Conservation (phyloP, 2,329 filamentous ascomycete species). For the Cercospora nicotianae region DNA sequence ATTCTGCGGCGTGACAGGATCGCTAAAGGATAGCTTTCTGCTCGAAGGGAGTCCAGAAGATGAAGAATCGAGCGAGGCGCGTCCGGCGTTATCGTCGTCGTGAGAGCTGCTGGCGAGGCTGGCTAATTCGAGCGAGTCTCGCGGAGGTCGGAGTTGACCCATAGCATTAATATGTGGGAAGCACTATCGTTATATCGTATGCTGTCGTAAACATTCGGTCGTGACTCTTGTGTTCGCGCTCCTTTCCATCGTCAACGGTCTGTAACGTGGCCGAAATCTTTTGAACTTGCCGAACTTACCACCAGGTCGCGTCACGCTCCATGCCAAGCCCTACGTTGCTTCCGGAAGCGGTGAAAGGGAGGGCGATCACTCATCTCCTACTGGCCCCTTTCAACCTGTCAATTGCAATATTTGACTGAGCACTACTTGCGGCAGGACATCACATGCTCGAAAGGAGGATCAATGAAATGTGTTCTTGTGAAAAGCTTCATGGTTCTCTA, state of each 20-base stretch:
- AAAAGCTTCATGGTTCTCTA: constrained; percentile 23
- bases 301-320: background rate
- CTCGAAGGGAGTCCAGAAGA: constrained; percentile 82
- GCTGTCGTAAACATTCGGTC: constrained; percentile 8
- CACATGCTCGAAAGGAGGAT: background rate
- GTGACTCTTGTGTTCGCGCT: background rate
- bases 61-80: constrained; percentile 70
- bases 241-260: constrained; percentile 9
- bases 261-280: background rate
- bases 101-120: constrained; percentile 79
- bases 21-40: constrained; percentile 75
- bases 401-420: background rate
- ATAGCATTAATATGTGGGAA: constrained; percentile 1
- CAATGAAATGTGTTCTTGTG: constrained; percentile 12
- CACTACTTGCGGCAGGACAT: background rate
- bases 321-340: background rate
- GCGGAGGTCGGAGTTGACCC: constrained; percentile 46
- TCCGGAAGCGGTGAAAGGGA: background rate
- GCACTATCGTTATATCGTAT: constrained; percentile 5
- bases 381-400: background rate
- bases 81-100: constrained; percentile 58
- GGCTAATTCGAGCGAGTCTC: constrained; percentile 95
- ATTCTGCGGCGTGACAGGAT: constrained; percentile 45
- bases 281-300: background rate
- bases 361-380: background rate